These are phyloP conservation scores for Alternaria postmessia DNA, from an alignment of 2,329 filamentous ascomycete genomes.

Conservation along the genomic window DNA sequence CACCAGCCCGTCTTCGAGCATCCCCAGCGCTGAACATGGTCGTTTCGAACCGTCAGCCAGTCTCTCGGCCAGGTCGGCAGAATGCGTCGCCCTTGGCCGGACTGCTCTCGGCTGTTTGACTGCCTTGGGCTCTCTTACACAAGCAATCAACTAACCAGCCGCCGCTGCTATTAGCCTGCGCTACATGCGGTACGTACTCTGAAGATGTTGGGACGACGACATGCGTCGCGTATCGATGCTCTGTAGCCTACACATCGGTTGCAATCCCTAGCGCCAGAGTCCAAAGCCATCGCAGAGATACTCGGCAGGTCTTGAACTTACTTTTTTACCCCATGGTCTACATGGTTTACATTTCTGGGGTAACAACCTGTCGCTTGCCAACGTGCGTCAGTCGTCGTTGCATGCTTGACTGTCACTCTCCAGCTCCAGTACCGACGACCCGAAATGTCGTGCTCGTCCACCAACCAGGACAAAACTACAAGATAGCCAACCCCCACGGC, in stretches of 20 bases:
- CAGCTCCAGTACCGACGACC: constrained; percentile 10
- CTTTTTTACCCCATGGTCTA: constrained; percentile 4
- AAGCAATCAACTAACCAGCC: constrained; percentile 23
- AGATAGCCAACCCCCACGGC: constrained; percentile 18
- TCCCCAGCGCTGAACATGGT: constrained; percentile 12
- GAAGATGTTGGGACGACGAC: background rate
- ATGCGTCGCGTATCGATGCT: background rate
- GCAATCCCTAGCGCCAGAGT: background rate
- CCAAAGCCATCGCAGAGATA: constrained; percentile 6
- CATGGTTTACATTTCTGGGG: constrained; percentile 12
- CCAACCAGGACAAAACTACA: background rate
- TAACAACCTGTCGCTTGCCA: constrained; percentile 20
- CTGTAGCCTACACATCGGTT: background rate
- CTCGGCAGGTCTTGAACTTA: background rate
- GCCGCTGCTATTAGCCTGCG: constrained; percentile 30
- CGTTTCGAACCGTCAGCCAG: constrained; percentile 10
- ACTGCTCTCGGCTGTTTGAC: constrained; percentile 39
- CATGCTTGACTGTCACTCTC: background rate
- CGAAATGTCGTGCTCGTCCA: constrained; percentile 13
- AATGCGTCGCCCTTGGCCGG: constrained; percentile 33
- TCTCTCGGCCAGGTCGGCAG: constrained; percentile 39
- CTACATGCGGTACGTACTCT: constrained; percentile 12
- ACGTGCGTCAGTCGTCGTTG: constrained; percentile 19
- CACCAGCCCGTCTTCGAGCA: constrained; percentile 1
- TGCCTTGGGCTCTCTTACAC: constrained; percentile 35